Evolutionary conservation across 1,284 basidiomycete species (phyloP).

Genomic region (Heliocybe sulcata): DNA sequence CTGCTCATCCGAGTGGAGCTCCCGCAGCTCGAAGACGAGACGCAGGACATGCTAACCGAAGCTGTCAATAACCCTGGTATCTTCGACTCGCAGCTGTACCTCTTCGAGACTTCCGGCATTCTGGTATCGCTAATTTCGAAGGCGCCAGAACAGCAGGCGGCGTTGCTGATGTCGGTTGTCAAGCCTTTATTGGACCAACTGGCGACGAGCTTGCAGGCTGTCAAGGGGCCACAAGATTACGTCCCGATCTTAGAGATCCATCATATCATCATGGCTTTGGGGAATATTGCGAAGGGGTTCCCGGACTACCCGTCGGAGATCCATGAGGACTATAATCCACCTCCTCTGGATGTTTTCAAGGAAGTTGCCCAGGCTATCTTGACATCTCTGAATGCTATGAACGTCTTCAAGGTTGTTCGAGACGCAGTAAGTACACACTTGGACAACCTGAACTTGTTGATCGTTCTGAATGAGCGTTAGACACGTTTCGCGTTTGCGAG

Average conservation of each 20-base stretch:
- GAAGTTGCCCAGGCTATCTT: conserved; percentile 88
- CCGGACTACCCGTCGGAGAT: conserved; percentile 76
- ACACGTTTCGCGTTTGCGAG: conserved; percentile 93
- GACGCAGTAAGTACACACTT: conserved; percentile 69
- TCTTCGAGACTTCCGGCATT: conserved; percentile 90
- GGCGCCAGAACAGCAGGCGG: conserved; percentile 63
- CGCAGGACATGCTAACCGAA: conserved; percentile 70
- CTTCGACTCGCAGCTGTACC: conserved; percentile 91
- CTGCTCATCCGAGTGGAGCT: conserved; percentile 59
- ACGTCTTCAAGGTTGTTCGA: conserved; percentile 80
- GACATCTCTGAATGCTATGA: conserved; percentile 85
- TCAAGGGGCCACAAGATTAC: conserved; percentile 54
- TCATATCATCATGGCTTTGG: conserved; percentile 92
- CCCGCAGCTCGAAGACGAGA: conserved; percentile 60
- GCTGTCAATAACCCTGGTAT: conserved; percentile 67
- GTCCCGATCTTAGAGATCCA: conserved; percentile 85
- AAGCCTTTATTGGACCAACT: conserved; percentile 80
- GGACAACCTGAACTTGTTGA: conserved; percentile 4
- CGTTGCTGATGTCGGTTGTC: conserved; percentile 71
- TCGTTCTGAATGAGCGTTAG: conserved; percentile 32
- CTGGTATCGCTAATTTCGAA: conserved; percentile 75
- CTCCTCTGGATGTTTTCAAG: conserved; percentile 79
- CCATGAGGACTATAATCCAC: conserved; percentile 60
- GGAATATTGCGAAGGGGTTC: conserved; percentile 95
- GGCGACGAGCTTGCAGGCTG: conserved; percentile 58